These are phyloP conservation scores for Byssochlamys sp. DNA, from an alignment of 2,329 filamentous ascomycete genomes.

Conservation along the genomic window DNA sequence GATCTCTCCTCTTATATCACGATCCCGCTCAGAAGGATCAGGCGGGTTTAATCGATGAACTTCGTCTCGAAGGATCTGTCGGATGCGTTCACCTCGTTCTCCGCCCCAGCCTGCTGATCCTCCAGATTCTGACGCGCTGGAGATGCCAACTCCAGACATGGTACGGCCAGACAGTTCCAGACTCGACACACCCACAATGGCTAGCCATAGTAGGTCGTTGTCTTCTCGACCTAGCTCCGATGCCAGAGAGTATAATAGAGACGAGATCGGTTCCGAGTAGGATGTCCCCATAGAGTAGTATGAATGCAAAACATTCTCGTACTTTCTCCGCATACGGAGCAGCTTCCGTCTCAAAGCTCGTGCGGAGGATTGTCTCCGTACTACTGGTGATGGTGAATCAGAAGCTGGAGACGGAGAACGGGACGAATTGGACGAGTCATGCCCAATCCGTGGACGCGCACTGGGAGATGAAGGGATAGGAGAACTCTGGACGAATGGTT, in stretches of 20 bases:
- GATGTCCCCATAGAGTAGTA: slow-evolving; percentile 85
- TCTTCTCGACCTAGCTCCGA: slow-evolving; percentile 93
- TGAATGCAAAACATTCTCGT: slow-evolving; percentile 63
- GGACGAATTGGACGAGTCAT: slow-evolving; percentile 37
- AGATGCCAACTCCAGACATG: slow-evolving; percentile 63
- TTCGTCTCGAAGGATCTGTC: slow-evolving; percentile 81
- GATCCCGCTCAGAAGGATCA: slow-evolving; percentile 47
- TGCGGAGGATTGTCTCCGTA: slow-evolving; percentile 57
- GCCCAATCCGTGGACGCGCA: slow-evolving; percentile 29
- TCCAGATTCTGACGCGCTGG: slow-evolving; percentile 46
- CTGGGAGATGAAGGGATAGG: slow-evolving; percentile 33
- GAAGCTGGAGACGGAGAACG: slow-evolving; percentile 37
- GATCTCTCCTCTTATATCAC: slow-evolving; percentile 56
- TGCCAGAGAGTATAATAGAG: slow-evolving; percentile 85
- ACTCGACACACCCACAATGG: slow-evolving; percentile 89
- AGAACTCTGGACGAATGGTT: slow-evolving; percentile 20
- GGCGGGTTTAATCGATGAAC: slow-evolving; percentile 85
- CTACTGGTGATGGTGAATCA: slow-evolving; percentile 27
- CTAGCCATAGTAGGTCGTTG: slow-evolving; percentile 89
- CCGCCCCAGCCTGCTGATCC: slow-evolving; percentile 66
- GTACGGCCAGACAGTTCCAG: slow-evolving; percentile 84
- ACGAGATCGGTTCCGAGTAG: slow-evolving; percentile 89
- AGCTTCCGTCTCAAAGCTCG: slow-evolving; percentile 63
- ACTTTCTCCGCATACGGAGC: slow-evolving; percentile 63
- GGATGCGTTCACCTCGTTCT: slow-evolving; percentile 70